Evolutionary conservation across 805 yeast species (phyloP), one percentile per base, ranked within the genome.

Genomic region (Myxozyma mucilagina): DNA sequence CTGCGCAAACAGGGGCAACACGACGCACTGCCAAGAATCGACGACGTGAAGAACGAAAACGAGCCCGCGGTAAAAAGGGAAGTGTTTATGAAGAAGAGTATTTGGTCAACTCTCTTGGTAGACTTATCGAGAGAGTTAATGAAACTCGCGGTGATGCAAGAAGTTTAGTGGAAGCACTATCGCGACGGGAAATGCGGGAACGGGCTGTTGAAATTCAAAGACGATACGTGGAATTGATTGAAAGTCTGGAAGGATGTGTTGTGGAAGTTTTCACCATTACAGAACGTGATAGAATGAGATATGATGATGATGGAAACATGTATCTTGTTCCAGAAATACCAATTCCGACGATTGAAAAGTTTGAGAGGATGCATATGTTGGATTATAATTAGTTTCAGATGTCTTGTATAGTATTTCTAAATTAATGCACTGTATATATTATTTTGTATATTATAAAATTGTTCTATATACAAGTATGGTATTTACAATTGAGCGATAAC

Each of bases 51-150:
- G 99, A 93, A 72, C 84, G 99, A 70, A 94, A 94, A 77, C 83
- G 85, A 62, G 99, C 99, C 1, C 84, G 96, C 69, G 99, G 99
- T 62, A 90, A 96, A 79, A 94, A 94, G 77, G 98, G 98, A 50
- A 93, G 97, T 6, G 88, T 94, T 20, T 94, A 94, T 71, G 99
- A 94, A 74, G 99, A 94, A 73, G 98, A 94, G 73, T 94, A 94
- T 73, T 82, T 94, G 59, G 86, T 94, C 51, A 84, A 84, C 68
- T 92, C 97, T 3, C 85, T 90, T 60, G 94, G 96, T 3, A 84
- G 99, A 72, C 80, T 94, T 72, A 75, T 90, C 38, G 97, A 90
- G 57, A 83, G 99, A 68, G 75, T 94, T 60, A 82, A 84, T 48
- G 85, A 82, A 66, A 87, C 96, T 0, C 82, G 83, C 67, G 78